phyloP scores from a whole-genome alignment of 805 yeast species.

The Candida maltosa region DNA sequence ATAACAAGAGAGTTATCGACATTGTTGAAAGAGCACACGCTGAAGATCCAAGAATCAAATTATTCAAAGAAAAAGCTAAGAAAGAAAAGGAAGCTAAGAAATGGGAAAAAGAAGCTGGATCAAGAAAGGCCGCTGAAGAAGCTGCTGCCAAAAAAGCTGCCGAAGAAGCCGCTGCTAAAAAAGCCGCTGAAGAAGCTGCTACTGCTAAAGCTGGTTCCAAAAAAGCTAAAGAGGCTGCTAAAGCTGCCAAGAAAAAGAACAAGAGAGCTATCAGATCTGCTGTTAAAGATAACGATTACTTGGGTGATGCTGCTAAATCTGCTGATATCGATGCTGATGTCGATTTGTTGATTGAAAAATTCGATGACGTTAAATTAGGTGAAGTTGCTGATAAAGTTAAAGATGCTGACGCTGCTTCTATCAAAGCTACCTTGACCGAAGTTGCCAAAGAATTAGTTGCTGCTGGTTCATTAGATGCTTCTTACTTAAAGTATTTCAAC shows the following conservation, averaged over 20 bases:
- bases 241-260: constrained; percentile 97
- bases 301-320: constrained; percentile 72
- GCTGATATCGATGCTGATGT: constrained; percentile 73
- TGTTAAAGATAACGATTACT: constrained; percentile 80
- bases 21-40: constrained; percentile 82
- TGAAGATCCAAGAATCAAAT: constrained; percentile 93
- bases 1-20: constrained; percentile 83
- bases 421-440: constrained; percentile 58
- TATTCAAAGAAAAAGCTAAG: constrained; percentile 91
- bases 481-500: constrained; percentile 51
- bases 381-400: constrained; percentile 68
- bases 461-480: constrained; percentile 52
- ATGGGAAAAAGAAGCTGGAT: constrained; percentile 98
- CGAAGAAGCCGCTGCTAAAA: constrained; percentile 76
- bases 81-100: constrained; percentile 90
- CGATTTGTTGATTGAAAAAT: constrained; percentile 70
- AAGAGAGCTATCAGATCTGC: constrained; percentile 81
- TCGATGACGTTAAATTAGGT: constrained; percentile 76
- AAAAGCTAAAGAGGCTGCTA: constrained; percentile 91
- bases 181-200: constrained; percentile 71
- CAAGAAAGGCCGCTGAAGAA: constrained; percentile 93
- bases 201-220: constrained; percentile 60
- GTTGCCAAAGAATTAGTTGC: constrained; percentile 51
- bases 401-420: constrained; percentile 52
- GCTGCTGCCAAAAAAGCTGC: constrained; percentile 84